Evolutionary conservation across 1,284 basidiomycete species (phyloP), one percentile per base, ranked within the genome.

Genomic region (Rhodofomes roseus): DNA sequence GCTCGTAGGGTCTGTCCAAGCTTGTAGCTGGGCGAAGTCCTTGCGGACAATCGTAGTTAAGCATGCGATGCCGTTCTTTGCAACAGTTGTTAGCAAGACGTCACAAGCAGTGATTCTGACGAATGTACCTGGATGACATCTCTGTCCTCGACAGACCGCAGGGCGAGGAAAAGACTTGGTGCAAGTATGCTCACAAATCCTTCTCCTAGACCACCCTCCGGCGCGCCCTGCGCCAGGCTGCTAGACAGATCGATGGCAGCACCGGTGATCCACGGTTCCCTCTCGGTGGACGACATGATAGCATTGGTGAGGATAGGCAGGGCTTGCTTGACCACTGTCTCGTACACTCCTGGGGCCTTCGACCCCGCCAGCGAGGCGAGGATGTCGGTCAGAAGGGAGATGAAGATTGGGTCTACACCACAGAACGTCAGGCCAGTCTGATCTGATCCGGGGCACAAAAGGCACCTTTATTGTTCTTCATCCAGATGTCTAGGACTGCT

Each of bases 41-140:
- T 96, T 98, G 48, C 95, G 86, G 50, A 97, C 84, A 46, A 98
- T 79, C 41, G 89, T 77, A 0, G 95, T 97, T 14, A 98, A 77
- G 65, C 92, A 89, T 9, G 86, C 74, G 57, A 96, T 86, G 12
- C 93, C 92, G 67, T 91, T 91, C 90, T 96, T 69, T 22, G 4
- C 27, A 16, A 5, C 0, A 22, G 39, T 40, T 57, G 53, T 18
- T 46, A 29, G 16, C 27, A 4, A 4, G 20, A 31, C 20, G 3
- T 16, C 16, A 6, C 31, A 0, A n/a, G 4, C 4, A 23, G 34
- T 25, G 31, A 1, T 1, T 8, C 57, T 50, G 12, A 20, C 29
- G 22, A 37, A 68, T 78, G 55, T 65, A 93, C 89, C 81, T 96
- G 91, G 31, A 95, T 79, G 9, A 92, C 83, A 68, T 95, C 90